phyloP scores from a whole-genome alignment of 768 basidiomycete genomes.

The Suillus luteus region DNA sequence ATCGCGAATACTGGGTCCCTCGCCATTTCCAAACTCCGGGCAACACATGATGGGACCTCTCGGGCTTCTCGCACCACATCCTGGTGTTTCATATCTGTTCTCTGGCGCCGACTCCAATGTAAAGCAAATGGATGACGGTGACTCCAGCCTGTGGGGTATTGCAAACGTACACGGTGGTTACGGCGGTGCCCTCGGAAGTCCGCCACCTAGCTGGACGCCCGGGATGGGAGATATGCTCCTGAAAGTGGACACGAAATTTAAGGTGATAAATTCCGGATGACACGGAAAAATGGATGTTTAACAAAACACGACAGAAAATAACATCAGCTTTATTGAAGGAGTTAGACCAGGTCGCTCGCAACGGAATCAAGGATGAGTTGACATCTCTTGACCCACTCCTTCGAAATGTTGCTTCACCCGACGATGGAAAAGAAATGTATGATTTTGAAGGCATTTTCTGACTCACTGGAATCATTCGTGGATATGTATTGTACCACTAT shows the following conservation, averaged over 20 bases:
- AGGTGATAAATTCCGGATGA: constrained; percentile 46
- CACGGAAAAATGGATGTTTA: neutral
- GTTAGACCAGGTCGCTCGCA: constrained; percentile 78
- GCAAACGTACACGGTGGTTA: constrained; percentile 49
- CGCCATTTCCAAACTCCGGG: constrained; percentile 68
- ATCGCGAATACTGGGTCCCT: constrained; percentile 78
- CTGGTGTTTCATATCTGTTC: constrained; percentile 82
- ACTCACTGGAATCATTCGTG: constrained; percentile 11
- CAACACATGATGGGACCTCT: constrained; percentile 78
- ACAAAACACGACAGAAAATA: constrained; percentile 63
- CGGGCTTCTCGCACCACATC: constrained; percentile 74
- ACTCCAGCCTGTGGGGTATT: constrained; percentile 72
- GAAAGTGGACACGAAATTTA: constrained; percentile 84
- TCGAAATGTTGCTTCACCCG: constrained; percentile 50
- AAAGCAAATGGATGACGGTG: constrained; percentile 42
- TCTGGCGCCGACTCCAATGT: constrained; percentile 37
- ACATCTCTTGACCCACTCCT: constrained; percentile 79
- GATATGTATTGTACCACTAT: constrained; percentile 17
- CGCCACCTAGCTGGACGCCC: constrained; percentile 63
- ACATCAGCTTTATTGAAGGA: constrained; percentile 79
- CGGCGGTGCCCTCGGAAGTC: constrained; percentile 43
- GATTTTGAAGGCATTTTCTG: constrained; percentile 44
- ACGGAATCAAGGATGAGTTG: constrained; percentile 80
- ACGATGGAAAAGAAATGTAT: constrained; percentile 42
- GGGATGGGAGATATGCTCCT: constrained; percentile 69